Evolutionary conservation across 2,329 filamentous ascomycete species (phyloP), one percentile per base, ranked within the genome.

Genomic region (Fusarium odoratissimum): DNA sequence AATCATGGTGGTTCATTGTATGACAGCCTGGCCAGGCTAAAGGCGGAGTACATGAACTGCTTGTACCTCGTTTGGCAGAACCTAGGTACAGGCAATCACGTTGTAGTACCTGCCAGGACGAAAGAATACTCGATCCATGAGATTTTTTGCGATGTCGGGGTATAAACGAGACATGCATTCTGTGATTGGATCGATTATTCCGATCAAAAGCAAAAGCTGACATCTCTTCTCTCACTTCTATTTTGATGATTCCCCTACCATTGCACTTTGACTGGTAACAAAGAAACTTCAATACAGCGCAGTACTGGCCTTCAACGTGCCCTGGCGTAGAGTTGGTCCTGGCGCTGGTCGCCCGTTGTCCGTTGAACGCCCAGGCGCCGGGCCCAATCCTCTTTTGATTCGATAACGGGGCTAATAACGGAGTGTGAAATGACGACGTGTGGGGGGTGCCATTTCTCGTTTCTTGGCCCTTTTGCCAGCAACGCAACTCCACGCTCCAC

Each of bases 351-450:
- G 64, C 71, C 70, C 73, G 71, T 71, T 73, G 67, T 76, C 67
- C 64, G 69, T 76, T 72, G 64, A 76, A 74, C 68, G 66, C 66
- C 70, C 67, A 68, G 72, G 51, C 74, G 67, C 73, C 62, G 51
- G 38, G 21, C 42, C 60, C 54, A 72, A 66, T 46, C 73, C 72
- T 64, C 65, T 75, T 77, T 75, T 77, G 75, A 77, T 77, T 77
- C 72, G 75, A 72, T 64, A 75, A 74, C 66, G 64, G 67, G 69
- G 63, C 75, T 77, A 77, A 77, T 75, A 75, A 77, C 66, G 74
- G 74, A 68, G 57, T 69, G 64, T 73, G 72, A 76, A 77, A 77
- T 76, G 75, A 77, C 74, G 74, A 77, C 61, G 68, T 76, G 75
- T 76, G 75, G 75, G 75, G 75, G 72, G 69, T 70, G 67, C 57